These are phyloP conservation scores for Fusarium mexicanum DNA, from an alignment of 2,329 filamentous ascomycete species.

Conservation along the genomic window DNA sequence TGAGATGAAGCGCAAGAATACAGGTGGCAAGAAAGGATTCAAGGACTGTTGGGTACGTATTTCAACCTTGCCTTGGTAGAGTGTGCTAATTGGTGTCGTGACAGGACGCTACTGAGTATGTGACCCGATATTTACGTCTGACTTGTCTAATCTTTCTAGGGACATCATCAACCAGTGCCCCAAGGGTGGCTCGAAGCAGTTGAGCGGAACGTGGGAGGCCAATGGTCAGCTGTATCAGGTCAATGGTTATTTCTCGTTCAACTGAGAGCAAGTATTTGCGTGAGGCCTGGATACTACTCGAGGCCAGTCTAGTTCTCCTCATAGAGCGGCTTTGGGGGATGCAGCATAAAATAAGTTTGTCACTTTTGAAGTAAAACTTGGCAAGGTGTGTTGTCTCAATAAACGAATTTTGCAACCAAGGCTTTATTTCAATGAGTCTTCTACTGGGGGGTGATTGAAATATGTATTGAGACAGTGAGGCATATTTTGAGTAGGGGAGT, in stretches of 20 bases:
- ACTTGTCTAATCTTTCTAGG: neutral
- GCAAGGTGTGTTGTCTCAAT: fast-evolving
- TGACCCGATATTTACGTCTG: neutral
- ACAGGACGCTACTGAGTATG: constrained; percentile 23
- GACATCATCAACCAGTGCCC: constrained; percentile 28
- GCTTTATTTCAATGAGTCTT: neutral
- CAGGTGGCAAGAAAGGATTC: constrained; percentile 21
- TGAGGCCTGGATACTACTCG: fast-evolving
- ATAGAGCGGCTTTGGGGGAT: fast-evolving
- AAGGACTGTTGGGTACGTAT: constrained; percentile 29
- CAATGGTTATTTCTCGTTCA: neutral
- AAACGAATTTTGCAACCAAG: neutral
- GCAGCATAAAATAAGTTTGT: fast-evolving
- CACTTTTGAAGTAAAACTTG: fast-evolving
- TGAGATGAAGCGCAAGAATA: constrained; percentile 16
- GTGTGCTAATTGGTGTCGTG: neutral
- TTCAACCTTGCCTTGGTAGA: fast-evolving
- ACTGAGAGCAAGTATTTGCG: neutral
- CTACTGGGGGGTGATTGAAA: neutral
- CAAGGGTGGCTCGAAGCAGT: neutral
- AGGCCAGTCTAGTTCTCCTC: neutral
- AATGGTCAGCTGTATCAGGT: constrained; percentile 13
- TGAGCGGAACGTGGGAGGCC: constrained; percentile 6
- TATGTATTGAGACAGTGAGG: neutral
- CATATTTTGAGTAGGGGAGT: neutral